Evolutionary conservation across 768 basidiomycete species (phyloP).

Genomic region (Termitomyces sp.): DNA sequence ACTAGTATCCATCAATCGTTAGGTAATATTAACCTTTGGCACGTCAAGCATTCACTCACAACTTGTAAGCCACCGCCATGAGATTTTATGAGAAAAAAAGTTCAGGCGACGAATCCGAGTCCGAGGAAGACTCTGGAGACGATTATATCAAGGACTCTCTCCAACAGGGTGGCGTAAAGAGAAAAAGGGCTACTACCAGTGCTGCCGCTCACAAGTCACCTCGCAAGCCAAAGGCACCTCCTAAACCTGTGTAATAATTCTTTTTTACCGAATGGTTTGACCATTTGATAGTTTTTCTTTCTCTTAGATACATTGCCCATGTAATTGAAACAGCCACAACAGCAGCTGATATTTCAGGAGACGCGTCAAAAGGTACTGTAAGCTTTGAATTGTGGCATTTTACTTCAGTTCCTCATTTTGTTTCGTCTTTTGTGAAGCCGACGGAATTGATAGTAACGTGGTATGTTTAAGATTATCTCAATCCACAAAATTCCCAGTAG

Average conservation of each 20-base stretch:
- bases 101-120: neutral
- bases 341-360: neutral
- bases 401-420: neutral
- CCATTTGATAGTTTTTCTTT: neutral
- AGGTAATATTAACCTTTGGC: too few relatives aligned
- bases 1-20: too few relatives aligned
- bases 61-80: neutral
- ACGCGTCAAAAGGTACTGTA: neutral
- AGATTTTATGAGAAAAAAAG: neutral
- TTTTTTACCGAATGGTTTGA: neutral
- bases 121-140: neutral
- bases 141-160: neutral
- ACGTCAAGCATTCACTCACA: too few relatives aligned
- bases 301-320: neutral
- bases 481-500: neutral
- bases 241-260: slow-evolving; percentile 1
- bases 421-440: neutral
- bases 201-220: neutral
- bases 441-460: neutral
- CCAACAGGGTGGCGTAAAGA: neutral
- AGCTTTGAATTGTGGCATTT: neutral
- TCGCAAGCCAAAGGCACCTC: slow-evolving; percentile 4
- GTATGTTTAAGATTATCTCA: neutral
- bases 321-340: slow-evolving; percentile 1
- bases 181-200: neutral